Percentiles rank a stretch among this genome's conserved stretches.
Evolutionary conservation across 495 filamentous ascomycete genomes (phyloP).

Genomic region (Staphylotrichum tortipilum): DNA sequence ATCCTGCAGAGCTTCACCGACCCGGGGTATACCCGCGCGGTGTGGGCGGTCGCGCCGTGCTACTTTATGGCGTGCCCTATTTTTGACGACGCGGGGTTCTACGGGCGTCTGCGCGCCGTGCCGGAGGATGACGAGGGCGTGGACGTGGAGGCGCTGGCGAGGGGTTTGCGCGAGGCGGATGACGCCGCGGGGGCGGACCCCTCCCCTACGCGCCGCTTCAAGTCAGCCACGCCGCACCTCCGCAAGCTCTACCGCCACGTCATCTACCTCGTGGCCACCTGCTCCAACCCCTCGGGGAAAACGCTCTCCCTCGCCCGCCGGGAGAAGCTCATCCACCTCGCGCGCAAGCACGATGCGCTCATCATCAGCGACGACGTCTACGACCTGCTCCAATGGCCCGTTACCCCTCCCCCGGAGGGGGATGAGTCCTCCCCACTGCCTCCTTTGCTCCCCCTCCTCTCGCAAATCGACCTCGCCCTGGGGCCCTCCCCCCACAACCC

Average conservation of each 20-base stretch:
- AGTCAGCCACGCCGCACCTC: conserved; percentile 28
- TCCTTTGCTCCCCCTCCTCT: conserved; percentile 52
- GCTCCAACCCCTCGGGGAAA: conserved; percentile 69
- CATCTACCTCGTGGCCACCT: conserved; percentile 77
- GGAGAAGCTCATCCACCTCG: conserved; percentile 53
- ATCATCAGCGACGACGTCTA: conserved; percentile 88
- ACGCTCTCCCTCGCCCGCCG: conserved; percentile 60
- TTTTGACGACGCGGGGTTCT: conserved; percentile 70
- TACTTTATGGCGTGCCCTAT: conserved; percentile 73
- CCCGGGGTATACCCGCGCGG: conserved; percentile 59
- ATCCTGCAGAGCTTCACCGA: conserved; percentile 70
- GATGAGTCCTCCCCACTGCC: conserved; percentile 1
- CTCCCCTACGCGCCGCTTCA: conserved; percentile 14
- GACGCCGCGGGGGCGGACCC: conserved; percentile 9
- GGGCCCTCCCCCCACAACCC: conserved; percentile 34
- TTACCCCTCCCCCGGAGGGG: conserved; percentile 16
- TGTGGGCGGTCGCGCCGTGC: conserved; percentile 74
- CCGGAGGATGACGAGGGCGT: conserved; percentile 69
- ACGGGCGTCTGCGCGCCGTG: conserved; percentile 51
- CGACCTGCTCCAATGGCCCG: conserved; percentile 71
- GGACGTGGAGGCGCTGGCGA: conserved; percentile 51
- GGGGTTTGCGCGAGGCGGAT: conserved; percentile 34
- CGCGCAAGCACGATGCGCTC: conserved; percentile 64
- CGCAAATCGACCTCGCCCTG: conserved; percentile 59
- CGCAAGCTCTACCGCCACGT: conserved; percentile 70